Evolutionary conservation across 352 stramenopile genomes (phyloP), one percentile per base, ranked within the genome.

Genomic region (Pythium volutum): DNA sequence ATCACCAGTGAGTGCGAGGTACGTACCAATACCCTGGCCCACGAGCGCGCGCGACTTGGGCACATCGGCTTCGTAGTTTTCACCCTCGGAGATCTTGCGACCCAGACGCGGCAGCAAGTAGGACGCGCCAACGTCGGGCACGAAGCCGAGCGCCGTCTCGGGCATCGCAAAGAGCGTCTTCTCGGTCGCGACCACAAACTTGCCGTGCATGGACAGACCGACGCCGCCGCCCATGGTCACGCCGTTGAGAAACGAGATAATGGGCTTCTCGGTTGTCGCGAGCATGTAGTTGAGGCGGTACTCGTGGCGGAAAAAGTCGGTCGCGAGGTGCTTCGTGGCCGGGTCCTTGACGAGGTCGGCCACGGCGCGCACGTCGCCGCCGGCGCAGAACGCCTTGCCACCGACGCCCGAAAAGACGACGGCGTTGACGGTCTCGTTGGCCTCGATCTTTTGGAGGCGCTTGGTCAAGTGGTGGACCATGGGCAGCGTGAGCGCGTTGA

Each of bases 211-310:
- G 14, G 93, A 98, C 31, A 99, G 71, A 0, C 97, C 97, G 33
- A 98, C 96, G 59, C 97, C 97, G 56, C 97, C 97, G 62, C 97
- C 97, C 97, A 99, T 99, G 43, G 98, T 98, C 45, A 99, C 89
- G 51, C 97, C 97, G 76, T 99, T 97, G 73, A 97, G 95, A 60
- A 99, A 84, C 42, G 92, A 98, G 10, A 99, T 81, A 47, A 94
- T 84, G 34, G 84, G 84, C 64, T 87, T 91, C 73, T 91, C 81
- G 23, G 82, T 92, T 34, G 84, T 92, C 65, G 72, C 81, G 62
- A 91, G 82, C 43, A 95, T 75, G 69, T 94, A 91, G 74, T 98
- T 98, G 22, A 99, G 75, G 56, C 87, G 74, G 72, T 98, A 99
- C 71, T 99, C 96, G 64, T 98, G 79, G 59, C 83, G 84, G 76